These are phyloP conservation scores for Nicotiana noctiflora DNA, from an alignment of 257 asterid genomes.

Conservation along the genomic window DNA sequence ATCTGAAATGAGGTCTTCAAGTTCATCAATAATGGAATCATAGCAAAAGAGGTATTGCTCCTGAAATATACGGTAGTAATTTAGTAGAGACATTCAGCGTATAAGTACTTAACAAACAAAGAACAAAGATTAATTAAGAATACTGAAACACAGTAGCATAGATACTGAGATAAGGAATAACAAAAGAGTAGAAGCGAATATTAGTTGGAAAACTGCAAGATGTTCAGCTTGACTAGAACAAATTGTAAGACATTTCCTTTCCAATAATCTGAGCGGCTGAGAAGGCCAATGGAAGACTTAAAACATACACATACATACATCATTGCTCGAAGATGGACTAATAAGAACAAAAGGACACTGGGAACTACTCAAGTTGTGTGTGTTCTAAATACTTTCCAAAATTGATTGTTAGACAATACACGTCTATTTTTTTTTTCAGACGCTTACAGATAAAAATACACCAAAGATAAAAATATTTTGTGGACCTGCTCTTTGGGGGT, in stretches of 20 bases:
- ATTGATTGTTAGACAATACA: too few relatives aligned
- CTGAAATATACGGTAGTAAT: slow-evolving; percentile 25
- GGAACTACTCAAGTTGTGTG: not conserved
- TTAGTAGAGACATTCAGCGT: not conserved
- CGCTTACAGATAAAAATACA: too few relatives aligned
- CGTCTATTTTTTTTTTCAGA: too few relatives aligned
- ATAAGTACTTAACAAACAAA: not conserved
- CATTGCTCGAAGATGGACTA: not conserved
- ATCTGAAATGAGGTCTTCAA: slow-evolving; percentile 43
- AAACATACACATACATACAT: too few relatives aligned
- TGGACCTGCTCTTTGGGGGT: not conserved
- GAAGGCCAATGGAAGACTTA: not conserved
- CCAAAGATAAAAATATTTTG: not conserved
- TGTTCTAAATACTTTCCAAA: too few relatives aligned
- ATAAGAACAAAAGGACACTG: not conserved
- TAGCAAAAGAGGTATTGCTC: slow-evolving; percentile 69
- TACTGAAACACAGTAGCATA: not conserved
- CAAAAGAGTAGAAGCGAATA: not conserved
- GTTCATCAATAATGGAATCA: slow-evolving; percentile 54
- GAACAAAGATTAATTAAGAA: not conserved
- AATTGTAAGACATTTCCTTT: not conserved
- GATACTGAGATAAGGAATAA: not conserved
- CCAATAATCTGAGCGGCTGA: not conserved
- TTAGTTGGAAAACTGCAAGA: not conserved
- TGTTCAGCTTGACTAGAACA: not conserved